Conservation (phyloP, 1,139 yeast genomes). For the Meyerozyma smithsonii region DNA sequence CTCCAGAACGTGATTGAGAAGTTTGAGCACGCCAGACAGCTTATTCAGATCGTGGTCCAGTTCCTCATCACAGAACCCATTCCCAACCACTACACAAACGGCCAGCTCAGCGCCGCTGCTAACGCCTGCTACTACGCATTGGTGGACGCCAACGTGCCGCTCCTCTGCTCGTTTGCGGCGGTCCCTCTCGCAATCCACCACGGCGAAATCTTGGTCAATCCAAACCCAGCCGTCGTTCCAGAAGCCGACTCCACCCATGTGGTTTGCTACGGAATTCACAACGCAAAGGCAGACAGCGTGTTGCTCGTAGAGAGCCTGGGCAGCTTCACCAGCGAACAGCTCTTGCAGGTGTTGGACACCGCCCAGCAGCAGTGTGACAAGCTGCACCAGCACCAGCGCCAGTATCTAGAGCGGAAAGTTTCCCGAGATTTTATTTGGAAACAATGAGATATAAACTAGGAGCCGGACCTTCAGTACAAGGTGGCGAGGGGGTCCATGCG, state of each 20-base stretch:
- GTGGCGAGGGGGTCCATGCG: conserved; percentile 45
- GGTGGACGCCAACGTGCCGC: conserved; percentile 72
- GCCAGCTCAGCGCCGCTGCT: conserved; percentile 66
- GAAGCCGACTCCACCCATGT: conserved; percentile 59
- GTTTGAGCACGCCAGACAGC: conserved; percentile 74
- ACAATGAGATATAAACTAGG: neutral
- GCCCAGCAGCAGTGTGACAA: conserved; percentile 45
- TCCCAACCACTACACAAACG: conserved; percentile 26
- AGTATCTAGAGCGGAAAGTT: conserved; percentile 44
- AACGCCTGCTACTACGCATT: conserved; percentile 73
- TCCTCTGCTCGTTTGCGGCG: conserved; percentile 59
- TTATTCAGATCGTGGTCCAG: conserved; percentile 85
- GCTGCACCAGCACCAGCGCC: conserved; percentile 46
- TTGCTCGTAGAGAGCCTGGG: conserved; percentile 73
- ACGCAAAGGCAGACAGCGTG: conserved; percentile 49
- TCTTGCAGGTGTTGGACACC: conserved; percentile 43
- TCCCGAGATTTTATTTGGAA: conserved; percentile 57
- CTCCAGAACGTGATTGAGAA: conserved; percentile 59
- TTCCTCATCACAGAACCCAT: conserved; percentile 58
- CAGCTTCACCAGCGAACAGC: conserved; percentile 51
- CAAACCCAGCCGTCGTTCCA: conserved; percentile 37
- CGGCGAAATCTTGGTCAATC: conserved; percentile 35
- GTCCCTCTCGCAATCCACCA: conserved; percentile 21
- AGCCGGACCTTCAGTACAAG: conserved; percentile 25
- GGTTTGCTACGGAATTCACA: conserved; percentile 55